Percentiles rank a stretch among this genome's conserved stretches.
These are phyloP conservation scores for Microdochium nivale DNA, from an alignment of 2,329 filamentous ascomycete genomes.

Conservation along the genomic window DNA sequence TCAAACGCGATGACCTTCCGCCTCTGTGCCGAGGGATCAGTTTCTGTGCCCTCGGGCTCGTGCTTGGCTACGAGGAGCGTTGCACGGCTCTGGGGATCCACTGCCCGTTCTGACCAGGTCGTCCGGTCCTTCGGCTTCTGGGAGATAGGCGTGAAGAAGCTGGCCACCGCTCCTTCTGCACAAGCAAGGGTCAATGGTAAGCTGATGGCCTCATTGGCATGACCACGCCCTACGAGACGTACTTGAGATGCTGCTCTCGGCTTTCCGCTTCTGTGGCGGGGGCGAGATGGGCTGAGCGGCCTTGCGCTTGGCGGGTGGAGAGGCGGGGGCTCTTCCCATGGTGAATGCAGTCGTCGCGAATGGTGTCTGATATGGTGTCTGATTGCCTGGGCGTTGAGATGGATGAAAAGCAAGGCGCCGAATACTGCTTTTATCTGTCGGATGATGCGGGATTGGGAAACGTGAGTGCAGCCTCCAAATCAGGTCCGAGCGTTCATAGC, in stretches of 20 bases:
- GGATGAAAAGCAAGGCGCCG: background rate
- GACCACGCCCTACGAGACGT: slow-evolving; percentile 8
- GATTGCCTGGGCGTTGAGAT: no score
- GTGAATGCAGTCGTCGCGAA: background rate
- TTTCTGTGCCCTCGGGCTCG: slow-evolving; percentile 30
- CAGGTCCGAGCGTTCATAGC: no score
- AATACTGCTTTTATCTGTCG: no score
- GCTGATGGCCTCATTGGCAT: background rate
- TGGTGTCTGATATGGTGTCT: background rate
- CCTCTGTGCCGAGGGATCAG: slow-evolving; percentile 23
- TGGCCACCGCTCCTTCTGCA: slow-evolving; percentile 61
- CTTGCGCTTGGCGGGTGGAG: slow-evolving; percentile 3
- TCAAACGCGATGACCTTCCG: slow-evolving; percentile 66
- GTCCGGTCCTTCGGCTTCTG: slow-evolving; percentile 74
- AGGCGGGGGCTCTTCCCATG: background rate
- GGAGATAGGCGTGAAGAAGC: slow-evolving; percentile 81
- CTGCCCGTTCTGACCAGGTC: slow-evolving; percentile 60
- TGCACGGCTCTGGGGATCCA: slow-evolving; percentile 34
- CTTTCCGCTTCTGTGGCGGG: slow-evolving; percentile 42
- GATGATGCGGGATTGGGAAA: no score
- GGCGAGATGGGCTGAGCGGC: slow-evolving; percentile 39
- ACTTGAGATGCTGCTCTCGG: slow-evolving; percentile 45
- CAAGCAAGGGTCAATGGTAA: slow-evolving; percentile 1
- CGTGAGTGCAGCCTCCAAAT: no score
- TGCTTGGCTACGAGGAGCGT: slow-evolving; percentile 73